phyloP scores from a whole-genome alignment of 352 stramenopile genomes.

The Pythium guiyangense region DNA sequence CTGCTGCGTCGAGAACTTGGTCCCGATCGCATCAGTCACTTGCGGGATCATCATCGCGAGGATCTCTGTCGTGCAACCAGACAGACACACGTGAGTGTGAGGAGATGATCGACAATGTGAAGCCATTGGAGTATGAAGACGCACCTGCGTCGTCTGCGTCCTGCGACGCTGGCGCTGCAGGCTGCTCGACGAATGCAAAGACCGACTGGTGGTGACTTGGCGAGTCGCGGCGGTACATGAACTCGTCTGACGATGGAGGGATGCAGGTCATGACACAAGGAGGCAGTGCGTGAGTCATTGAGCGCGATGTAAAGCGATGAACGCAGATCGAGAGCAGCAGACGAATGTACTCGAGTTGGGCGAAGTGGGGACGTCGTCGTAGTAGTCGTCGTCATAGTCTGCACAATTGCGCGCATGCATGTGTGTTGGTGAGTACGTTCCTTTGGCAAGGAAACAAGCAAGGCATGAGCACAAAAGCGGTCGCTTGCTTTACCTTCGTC shows the following conservation, averaged over 20 bases:
- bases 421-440: neutral
- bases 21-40: slow-evolving; percentile 44
- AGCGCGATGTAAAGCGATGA: too few relatives aligned
- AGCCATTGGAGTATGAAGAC: neutral
- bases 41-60: slow-evolving; percentile 51
- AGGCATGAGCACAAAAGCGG: neutral
- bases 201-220: slow-evolving; percentile 69
- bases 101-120: neutral
- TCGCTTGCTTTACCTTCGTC: slow-evolving; percentile 50
- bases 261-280: neutral
- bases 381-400: slow-evolving; percentile 78
- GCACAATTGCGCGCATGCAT: neutral
- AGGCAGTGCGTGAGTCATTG: neutral
- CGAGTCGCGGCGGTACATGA: slow-evolving; percentile 81
- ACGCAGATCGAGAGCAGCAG: too few relatives aligned
- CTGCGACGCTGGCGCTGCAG: neutral
- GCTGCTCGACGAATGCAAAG: slow-evolving; percentile 77
- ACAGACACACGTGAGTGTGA: neutral
- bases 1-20: slow-evolving; percentile 50
- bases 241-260: slow-evolving; percentile 41
- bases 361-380: slow-evolving; percentile 55
- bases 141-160: slow-evolving; percentile 34
- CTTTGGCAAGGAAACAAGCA: neutral
- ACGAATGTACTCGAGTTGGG: slow-evolving; percentile 49
- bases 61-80: slow-evolving; percentile 29